These are phyloP conservation scores for Zymoseptoria passerinii DNA, from an alignment of 2,329 filamentous ascomycete genomes.

Conservation along the genomic window DNA sequence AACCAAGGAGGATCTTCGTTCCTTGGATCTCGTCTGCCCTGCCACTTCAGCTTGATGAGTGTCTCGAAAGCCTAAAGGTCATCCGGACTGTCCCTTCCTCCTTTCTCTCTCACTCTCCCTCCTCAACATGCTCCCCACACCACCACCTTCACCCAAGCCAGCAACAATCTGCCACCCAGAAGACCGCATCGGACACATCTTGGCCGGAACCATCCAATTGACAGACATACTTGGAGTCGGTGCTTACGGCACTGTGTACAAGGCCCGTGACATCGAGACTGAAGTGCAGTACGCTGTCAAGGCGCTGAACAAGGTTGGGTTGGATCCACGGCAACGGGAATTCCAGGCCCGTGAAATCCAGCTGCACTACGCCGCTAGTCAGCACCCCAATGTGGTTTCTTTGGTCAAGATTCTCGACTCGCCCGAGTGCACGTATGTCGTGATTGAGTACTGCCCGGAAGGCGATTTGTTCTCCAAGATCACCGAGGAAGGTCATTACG, in stretches of 20 bases:
- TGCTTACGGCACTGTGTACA: slow-evolving; percentile 94
- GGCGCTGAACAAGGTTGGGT: slow-evolving; percentile 85
- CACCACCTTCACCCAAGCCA: slow-evolving; percentile 40
- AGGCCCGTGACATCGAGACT: slow-evolving; percentile 74
- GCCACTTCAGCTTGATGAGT: slow-evolving; percentile 14
- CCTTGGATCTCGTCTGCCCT: slow-evolving; percentile 1
- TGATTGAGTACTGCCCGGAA: slow-evolving; percentile 94
- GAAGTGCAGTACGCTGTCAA: slow-evolving; percentile 87
- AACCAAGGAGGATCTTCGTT: slow-evolving; percentile 2
- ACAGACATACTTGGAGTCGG: slow-evolving; percentile 82
- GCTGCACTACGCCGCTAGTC: slow-evolving; percentile 80
- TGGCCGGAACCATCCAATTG: slow-evolving; percentile 76
- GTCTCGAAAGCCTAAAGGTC: slow-evolving; percentile 8
- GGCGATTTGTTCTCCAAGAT: slow-evolving; percentile 97
- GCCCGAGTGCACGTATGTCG: slow-evolving; percentile 86
- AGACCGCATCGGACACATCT: slow-evolving; percentile 74
- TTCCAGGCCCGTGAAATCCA: slow-evolving; percentile 93
- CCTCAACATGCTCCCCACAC: slow-evolving; percentile 40
- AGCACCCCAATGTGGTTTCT: slow-evolving; percentile 87
- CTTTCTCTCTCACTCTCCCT: background rate
- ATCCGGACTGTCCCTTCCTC: slow-evolving; percentile 3
- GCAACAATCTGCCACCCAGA: slow-evolving; percentile 50
- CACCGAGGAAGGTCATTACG: slow-evolving; percentile 86
- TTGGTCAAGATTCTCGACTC: slow-evolving; percentile 90
- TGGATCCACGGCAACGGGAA: slow-evolving; percentile 76